Percentiles rank a stretch among this genome's conserved stretches.
phyloP scores from a whole-genome alignment of 352 stramenopile genomes.

The Phytopythium kandeliae region DNA sequence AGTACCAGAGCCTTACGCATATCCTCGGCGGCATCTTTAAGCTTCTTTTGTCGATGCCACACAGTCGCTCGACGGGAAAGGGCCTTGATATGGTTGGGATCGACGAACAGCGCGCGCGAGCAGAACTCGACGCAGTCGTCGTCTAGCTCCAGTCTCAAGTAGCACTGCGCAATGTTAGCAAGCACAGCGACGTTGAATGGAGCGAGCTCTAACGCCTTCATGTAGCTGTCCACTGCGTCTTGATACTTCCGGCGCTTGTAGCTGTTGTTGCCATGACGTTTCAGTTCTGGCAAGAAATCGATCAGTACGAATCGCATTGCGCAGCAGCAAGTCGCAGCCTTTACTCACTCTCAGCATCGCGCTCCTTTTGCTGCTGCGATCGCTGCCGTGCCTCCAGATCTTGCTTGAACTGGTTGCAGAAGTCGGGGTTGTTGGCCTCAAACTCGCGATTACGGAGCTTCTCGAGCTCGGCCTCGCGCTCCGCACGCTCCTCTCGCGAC shows the following conservation, averaged over 20 bases:
- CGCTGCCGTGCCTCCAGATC: constrained; percentile 57
- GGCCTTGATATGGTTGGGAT: constrained; percentile 56
- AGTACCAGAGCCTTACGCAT: constrained; percentile 44
- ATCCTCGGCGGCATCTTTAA: constrained; percentile 40
- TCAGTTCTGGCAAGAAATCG: constrained; percentile 32
- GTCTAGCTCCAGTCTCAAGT: constrained; percentile 34
- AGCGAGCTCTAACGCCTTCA: constrained; percentile 50
- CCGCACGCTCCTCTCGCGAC: constrained; percentile 51
- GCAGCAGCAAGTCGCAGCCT: not conserved
- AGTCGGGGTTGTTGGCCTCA: constrained; percentile 69
- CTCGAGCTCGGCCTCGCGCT: constrained; percentile 44
- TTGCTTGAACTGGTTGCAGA: constrained; percentile 75
- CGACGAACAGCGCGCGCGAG: constrained; percentile 51
- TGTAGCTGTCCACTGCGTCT: constrained; percentile 54
- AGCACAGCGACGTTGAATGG: constrained; percentile 59
- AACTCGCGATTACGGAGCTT: constrained; percentile 69
- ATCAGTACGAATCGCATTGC: not conserved
- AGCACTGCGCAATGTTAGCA: constrained; percentile 67
- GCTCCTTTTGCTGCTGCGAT: constrained; percentile 46
- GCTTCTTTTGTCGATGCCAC: constrained; percentile 42
- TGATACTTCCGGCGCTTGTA: constrained; percentile 62
- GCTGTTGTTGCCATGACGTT: constrained; percentile 44
- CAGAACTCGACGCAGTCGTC: constrained; percentile 72
- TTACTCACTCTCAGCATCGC: constrained; percentile 48
- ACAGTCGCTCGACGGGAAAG: constrained; percentile 54